These are phyloP conservation scores for Flaveria brownii DNA, from an alignment of 129 eudicot genomes.

Conservation along the genomic window DNA sequence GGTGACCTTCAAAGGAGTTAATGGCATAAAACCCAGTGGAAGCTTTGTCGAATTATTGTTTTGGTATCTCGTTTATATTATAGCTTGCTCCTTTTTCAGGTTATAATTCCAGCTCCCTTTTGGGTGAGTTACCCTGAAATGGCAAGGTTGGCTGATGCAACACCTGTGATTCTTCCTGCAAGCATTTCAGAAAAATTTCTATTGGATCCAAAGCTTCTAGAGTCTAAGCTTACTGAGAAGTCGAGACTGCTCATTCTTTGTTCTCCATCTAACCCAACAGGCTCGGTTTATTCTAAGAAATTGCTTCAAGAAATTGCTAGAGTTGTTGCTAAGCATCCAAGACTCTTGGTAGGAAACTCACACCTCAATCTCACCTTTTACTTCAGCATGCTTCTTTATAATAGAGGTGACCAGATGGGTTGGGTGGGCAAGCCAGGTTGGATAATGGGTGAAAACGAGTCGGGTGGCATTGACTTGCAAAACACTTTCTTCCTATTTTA, in stretches of 20 bases:
- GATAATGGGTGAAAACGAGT: not conserved
- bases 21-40: no score
- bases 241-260: constrained; percentile 88
- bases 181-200: constrained; percentile 81
- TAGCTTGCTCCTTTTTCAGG: constrained; percentile 42
- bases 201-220: constrained; percentile 82
- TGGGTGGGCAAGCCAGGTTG: not conserved
- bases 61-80: not conserved
- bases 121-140: constrained; percentile 99
- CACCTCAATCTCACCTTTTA: constrained; percentile 13
- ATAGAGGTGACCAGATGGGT: not conserved
- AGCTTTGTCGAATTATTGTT: not conserved
- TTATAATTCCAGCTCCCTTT: constrained; percentile 88
- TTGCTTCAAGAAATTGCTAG: constrained; percentile 80
- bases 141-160: constrained; percentile 94
- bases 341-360: constrained; percentile 65
- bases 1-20: no score
- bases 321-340: constrained; percentile 87
- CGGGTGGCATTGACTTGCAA: not conserved
- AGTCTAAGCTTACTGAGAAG: constrained; percentile 77
- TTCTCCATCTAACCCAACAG: constrained; percentile 96
- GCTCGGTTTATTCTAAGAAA: constrained; percentile 75
- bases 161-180: constrained; percentile 83
- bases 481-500: not conserved
- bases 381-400: not conserved